Percentiles rank a stretch among this genome's conserved stretches.
phyloP scores from a whole-genome alignment of 2,329 filamentous ascomycete genomes.

The Cordyceps fumosorosea region DNA sequence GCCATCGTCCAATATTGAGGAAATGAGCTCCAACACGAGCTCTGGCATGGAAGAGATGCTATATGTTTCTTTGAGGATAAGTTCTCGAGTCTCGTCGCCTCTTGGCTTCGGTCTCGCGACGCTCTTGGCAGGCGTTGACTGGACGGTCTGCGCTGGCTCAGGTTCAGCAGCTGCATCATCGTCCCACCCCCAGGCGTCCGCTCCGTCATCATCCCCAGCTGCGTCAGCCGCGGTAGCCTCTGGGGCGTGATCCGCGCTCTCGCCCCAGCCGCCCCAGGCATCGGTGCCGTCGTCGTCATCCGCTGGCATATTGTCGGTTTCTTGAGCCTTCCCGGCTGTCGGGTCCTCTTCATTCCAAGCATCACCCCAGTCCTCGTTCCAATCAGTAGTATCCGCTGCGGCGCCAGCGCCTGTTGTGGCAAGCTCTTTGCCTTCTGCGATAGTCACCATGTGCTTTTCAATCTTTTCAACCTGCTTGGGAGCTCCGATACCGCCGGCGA shows the following conservation, averaged over 20 bases:
- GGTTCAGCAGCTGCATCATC: constrained; percentile 41
- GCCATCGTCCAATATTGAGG: constrained; percentile 52
- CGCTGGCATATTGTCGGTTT: constrained; percentile 11
- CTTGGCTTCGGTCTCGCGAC: constrained; percentile 18
- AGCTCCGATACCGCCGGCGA: constrained; percentile 60
- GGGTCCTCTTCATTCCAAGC: constrained; percentile 70
- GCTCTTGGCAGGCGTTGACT: constrained; percentile 9
- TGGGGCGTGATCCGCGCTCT: constrained; percentile 30
- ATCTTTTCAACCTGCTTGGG: constrained; percentile 71
- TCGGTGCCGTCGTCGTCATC: constrained; percentile 46
- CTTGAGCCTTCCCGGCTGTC: constrained; percentile 17
- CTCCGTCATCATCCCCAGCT: constrained; percentile 39
- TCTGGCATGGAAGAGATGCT: constrained; percentile 83
- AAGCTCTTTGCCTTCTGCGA: constrained; percentile 59
- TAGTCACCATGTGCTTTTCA: constrained; percentile 73
- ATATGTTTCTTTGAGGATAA: constrained; percentile 80
- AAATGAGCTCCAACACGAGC: constrained; percentile 63
- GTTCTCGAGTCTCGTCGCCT: constrained; percentile 45
- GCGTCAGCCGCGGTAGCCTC: constrained; percentile 15
- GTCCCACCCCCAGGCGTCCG: constrained; percentile 82
- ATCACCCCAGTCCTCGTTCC: constrained; percentile 70
- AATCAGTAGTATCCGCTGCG: constrained; percentile 51
- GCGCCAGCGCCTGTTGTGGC: constrained; percentile 44
- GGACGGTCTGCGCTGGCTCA: constrained; percentile 6
- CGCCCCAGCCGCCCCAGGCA: constrained; percentile 82